These are phyloP conservation scores for Cladophialophora psammophila DNA, from an alignment of 2,329 filamentous ascomycete species.

Conservation along the genomic window DNA sequence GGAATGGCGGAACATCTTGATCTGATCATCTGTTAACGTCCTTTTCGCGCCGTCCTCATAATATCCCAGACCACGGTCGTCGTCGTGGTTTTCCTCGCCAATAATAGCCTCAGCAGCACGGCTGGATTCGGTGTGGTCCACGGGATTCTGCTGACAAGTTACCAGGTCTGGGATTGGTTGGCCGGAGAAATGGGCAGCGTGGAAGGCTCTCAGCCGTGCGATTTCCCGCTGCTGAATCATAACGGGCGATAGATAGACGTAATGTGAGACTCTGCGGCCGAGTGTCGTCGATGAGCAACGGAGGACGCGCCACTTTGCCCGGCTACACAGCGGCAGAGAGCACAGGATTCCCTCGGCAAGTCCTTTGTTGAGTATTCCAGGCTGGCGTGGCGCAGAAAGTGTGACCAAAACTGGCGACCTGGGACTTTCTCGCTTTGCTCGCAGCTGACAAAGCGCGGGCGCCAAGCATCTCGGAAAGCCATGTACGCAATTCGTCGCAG, in stretches of 20 bases:
- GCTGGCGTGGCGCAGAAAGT: no score
- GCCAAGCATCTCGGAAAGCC: not conserved
- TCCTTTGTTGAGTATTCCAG: not conserved
- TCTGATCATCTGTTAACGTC: conserved; percentile 89
- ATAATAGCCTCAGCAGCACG: not conserved
- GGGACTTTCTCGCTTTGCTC: not conserved
- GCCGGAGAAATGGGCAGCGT: conserved; percentile 36
- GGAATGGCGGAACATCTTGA: conserved; percentile 87
- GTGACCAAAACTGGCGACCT: not conserved
- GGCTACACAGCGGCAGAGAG: not conserved
- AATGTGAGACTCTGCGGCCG: not conserved
- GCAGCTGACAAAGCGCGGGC: not conserved
- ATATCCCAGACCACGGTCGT: conserved; percentile 73
- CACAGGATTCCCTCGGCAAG: not conserved
- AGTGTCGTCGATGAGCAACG: not conserved
- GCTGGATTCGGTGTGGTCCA: conserved; percentile 4
- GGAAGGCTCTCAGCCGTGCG: conserved; percentile 34
- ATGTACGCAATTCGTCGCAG: not conserved
- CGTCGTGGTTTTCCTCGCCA: conserved; percentile 41
- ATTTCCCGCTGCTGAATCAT: conserved; percentile 31
- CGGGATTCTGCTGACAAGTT: not conserved
- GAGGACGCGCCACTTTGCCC: not conserved
- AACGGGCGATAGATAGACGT: not conserved
- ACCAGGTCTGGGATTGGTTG: conserved; percentile 32
- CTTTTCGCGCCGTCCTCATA: conserved; percentile 87